Percentiles rank a stretch among this genome's conserved stretches.
These are phyloP conservation scores for Staphylotrichum tortipilum DNA, from an alignment of 495 filamentous ascomycete genomes.

Conservation along the genomic window DNA sequence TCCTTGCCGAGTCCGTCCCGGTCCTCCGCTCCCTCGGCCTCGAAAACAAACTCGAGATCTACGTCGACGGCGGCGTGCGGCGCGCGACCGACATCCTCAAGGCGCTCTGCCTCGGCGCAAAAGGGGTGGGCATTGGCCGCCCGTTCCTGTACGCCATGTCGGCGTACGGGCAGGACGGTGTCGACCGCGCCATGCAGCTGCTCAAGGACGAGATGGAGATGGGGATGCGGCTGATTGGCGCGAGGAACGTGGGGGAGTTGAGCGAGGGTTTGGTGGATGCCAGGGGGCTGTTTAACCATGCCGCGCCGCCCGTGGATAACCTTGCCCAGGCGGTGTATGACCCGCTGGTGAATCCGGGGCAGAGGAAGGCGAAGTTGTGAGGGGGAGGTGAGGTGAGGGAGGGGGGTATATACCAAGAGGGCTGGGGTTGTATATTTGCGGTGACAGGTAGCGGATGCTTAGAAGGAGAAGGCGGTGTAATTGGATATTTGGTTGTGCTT, in stretches of 20 bases:
- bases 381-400: too few species aligned
- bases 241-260: constrained; percentile 61
- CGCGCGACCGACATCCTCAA: constrained; percentile 94
- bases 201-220: constrained; percentile 98
- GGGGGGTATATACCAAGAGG: too few species aligned
- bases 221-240: constrained; percentile 93
- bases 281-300: constrained; percentile 62
- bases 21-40: constrained; percentile 73
- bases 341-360: constrained; percentile 34
- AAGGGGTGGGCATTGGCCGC: constrained; percentile 85
- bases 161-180: constrained; percentile 78
- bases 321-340: constrained; percentile 42
- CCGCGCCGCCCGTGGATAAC: constrained; percentile 57
- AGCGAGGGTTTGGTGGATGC: constrained; percentile 72
- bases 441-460: too few species aligned
- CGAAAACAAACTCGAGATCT: constrained; percentile 82
- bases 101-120: constrained; percentile 86
- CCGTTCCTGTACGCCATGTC: constrained; percentile 97
- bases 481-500: too few species aligned
- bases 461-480: too few species aligned
- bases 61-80: constrained; percentile 81
- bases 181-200: constrained; percentile 86
- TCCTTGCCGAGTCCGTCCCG: constrained; percentile 95
- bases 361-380: constrained; percentile 29
- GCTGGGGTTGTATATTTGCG: too few species aligned